Percentiles rank a stretch among this genome's conserved stretches.
Conservation (phyloP, 176 grass and related monocot genomes). For the Cenchrus fungigraminus region DNA sequence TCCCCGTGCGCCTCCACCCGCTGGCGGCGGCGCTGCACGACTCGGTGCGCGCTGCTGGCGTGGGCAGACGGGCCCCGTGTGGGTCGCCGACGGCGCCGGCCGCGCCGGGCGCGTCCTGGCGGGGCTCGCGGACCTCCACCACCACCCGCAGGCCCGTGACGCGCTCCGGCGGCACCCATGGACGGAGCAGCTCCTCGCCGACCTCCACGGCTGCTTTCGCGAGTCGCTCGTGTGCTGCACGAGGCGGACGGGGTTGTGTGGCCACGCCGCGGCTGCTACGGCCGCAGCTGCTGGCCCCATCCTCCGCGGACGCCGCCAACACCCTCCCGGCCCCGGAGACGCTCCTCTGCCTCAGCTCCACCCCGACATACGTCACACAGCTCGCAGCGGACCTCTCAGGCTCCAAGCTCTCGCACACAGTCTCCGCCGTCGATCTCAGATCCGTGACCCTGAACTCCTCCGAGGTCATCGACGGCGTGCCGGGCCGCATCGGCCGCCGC, state of each 20-base stretch:
- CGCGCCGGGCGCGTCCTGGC: constrained; percentile 22
- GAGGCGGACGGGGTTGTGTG: too few species aligned
- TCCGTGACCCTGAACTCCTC: constrained; percentile 35
- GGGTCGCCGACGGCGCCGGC: constrained; percentile 48
- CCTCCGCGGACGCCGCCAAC: constrained; percentile 25
- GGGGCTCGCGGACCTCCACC: constrained; percentile 43
- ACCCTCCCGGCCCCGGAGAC: constrained; percentile 50
- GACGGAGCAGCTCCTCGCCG: constrained; percentile 60
- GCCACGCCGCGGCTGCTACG: too few species aligned
- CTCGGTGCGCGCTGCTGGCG: constrained; percentile 35
- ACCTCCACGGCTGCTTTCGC: constrained; percentile 57
- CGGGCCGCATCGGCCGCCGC: constrained; percentile 22
- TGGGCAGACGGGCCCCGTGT: constrained; percentile 41
- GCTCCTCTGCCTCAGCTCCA: constrained; percentile 89
- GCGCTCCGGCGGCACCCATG: constrained; percentile 49
- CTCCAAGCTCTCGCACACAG: constrained; percentile 55
- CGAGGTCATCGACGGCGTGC: constrained; percentile 59
- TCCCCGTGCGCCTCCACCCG: constrained; percentile 64
- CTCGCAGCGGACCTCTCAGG: constrained; percentile 55
- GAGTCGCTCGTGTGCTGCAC: constrained; percentile 38
- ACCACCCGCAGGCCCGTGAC: constrained; percentile 62
- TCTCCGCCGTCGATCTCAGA: constrained; percentile 57
- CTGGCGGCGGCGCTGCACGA: constrained; percentile 59
- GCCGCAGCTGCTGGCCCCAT: constrained; percentile 20
- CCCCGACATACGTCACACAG: constrained; percentile 61